Conservation (phyloP, 2,329 filamentous ascomycete genomes). For the Phaeomoniella chlamydospora region DNA sequence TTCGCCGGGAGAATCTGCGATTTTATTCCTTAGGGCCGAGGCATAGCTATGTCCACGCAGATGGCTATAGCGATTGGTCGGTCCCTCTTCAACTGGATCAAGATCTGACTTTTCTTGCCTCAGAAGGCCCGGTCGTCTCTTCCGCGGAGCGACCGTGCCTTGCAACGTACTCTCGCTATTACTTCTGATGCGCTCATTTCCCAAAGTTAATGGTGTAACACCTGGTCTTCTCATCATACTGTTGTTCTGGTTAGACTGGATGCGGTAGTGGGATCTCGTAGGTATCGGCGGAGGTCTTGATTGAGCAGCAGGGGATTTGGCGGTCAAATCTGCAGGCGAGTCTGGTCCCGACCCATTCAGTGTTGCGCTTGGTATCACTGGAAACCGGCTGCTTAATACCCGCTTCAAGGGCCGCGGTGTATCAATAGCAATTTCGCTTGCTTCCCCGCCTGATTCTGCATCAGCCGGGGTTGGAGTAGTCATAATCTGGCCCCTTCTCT, state of each 20-base stretch:
- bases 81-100: conserved; percentile 36
- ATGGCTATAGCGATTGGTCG: conserved; percentile 37
- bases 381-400: conserved; percentile 40
- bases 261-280: conserved; percentile 63
- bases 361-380: conserved; percentile 33
- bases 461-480: conserved; percentile 19
- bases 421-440: conserved; percentile 58
- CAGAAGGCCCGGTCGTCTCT: conserved; percentile 47
- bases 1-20: conserved; percentile 14
- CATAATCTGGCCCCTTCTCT: conserved; percentile 16
- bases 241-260: conserved; percentile 25
- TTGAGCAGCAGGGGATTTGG: conserved; percentile 19
- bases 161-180: conserved; percentile 46
- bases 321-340: conserved; percentile 43
- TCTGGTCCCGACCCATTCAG: conserved; percentile 49
- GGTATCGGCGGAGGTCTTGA: conserved; percentile 61
- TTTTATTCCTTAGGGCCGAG: conserved; percentile 30
- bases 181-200: conserved; percentile 44
- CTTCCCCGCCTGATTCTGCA: conserved; percentile 31
- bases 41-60: conserved; percentile 44
- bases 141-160: conserved; percentile 29
- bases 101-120: conserved; percentile 41
- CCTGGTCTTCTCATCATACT: conserved; percentile 50
- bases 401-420: conserved; percentile 57
- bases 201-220: conserved; percentile 53